Base-by-base conservation (phyloP, 495 filamentous ascomycete genomes). In the Talaromyces borbonicus region DNA sequence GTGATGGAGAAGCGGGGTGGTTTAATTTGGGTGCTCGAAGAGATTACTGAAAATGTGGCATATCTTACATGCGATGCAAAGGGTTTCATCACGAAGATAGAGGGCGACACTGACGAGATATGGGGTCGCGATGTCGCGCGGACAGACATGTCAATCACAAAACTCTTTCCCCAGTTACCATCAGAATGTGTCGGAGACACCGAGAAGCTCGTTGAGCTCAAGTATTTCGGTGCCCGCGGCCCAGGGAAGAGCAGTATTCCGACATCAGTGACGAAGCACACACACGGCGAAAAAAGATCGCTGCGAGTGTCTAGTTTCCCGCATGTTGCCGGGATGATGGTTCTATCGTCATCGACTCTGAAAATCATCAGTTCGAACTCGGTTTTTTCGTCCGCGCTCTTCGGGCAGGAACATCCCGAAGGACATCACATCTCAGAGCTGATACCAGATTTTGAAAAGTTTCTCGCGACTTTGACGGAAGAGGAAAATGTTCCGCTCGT, bases 1-100 rank as follows among this genome's bases (percentile, higher is more conserved):
- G 92, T 97, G 0, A 97, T 96, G 68, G 92, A 98, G 62, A 98
- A 98, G 59, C 77, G 78, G 33, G 85, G 88, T 36, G 88, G 90
- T 5, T 60, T 98, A 39, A 96, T 98, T 43, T 98, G 92, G 92
- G 92, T 98, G 12, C 59, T 98, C 4, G 92, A 98, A 63, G 92
- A 98, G 62, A 96, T 98, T 43, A 87, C 87, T 44, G 92, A 98
- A 67, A 89, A 98, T 57, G 80, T 90, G 27, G 88, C 85, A 22
- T 72, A 73, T 46, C 53, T 98, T 8, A 73, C 60, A 20, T 72
- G 88, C 19, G 87, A 90, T 54, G 75, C 83, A 31, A 78, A 83
- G 22, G 88, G 87, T 41, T 72, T 74, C 27, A 72, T 95, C 12
- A 68, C 74, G 12, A 76, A 73, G 36, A 73, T 81, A 18, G 71